Percentiles rank a stretch among this genome's conserved stretches.
Evolutionary conservation across 352 stramenopile genomes (phyloP).

Genomic region (Thalassiosira livingstoniorum): DNA sequence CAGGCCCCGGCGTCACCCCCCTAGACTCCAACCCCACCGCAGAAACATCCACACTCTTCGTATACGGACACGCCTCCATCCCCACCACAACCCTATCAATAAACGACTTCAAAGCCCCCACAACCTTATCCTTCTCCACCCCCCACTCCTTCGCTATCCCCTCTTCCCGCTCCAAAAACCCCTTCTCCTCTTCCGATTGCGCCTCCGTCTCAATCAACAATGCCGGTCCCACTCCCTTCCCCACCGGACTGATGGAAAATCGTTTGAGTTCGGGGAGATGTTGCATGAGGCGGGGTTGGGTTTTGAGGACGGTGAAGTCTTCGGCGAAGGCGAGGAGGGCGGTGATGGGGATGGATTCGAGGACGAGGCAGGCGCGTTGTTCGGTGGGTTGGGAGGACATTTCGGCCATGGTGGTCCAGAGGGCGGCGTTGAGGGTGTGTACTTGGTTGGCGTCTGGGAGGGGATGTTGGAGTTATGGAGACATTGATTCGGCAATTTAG

Average conservation of each 20-base stretch:
- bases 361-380: slow-evolving; percentile 70
- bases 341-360: slow-evolving; percentile 72
- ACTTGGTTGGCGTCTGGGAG: slow-evolving; percentile 72
- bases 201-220: slow-evolving; percentile 72
- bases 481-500: too few relatives aligned
- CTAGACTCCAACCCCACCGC: slow-evolving; percentile 46
- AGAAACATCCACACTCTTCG: slow-evolving; percentile 43
- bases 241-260: slow-evolving; percentile 69
- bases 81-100: slow-evolving; percentile 60
- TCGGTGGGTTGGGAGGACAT: slow-evolving; percentile 41
- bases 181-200: slow-evolving; percentile 33
- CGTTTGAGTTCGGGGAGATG: slow-evolving; percentile 68
- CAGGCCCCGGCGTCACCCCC: slow-evolving; percentile 39
- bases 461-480: too few relatives aligned
- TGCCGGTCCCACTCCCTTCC: slow-evolving; percentile 74
- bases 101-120: slow-evolving; percentile 67
- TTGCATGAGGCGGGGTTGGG: slow-evolving; percentile 56
- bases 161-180: neutral
- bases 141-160: slow-evolving; percentile 23
- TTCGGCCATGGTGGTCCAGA: slow-evolving; percentile 81
- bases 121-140: slow-evolving; percentile 60
- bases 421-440: slow-evolving; percentile 67
- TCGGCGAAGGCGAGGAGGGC: slow-evolving; percentile 70
- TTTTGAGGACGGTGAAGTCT: slow-evolving; percentile 75
- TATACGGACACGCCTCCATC: slow-evolving; percentile 61